Evolutionary conservation across 2,329 filamentous ascomycete genomes (phyloP).

Genomic region (Elsinoe necatrix): DNA sequence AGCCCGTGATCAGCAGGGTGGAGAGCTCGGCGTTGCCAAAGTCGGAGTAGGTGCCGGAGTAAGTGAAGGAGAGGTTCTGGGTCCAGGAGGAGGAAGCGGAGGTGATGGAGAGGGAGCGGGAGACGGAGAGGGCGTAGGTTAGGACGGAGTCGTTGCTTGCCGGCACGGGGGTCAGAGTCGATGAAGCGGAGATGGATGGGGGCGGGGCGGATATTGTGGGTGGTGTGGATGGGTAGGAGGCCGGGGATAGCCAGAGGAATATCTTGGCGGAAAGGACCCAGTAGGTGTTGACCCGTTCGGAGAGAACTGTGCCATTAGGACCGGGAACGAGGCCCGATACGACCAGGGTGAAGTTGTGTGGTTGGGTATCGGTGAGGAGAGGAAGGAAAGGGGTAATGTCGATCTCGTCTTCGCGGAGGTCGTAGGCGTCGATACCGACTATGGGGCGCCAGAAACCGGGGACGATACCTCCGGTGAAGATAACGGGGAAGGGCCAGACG

Average conservation of each 20-base stretch:
- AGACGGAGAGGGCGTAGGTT: constrained; percentile 48
- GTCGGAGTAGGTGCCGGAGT: constrained; percentile 47
- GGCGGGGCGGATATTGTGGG: constrained; percentile 30
- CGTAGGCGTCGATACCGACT: constrained; percentile 70
- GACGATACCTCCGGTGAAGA: constrained; percentile 74
- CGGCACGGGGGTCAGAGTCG: not conserved
- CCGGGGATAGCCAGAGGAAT: constrained; percentile 62
- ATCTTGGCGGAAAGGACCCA: constrained; percentile 75
- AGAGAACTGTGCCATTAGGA: constrained; percentile 42
- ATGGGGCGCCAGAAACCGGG: constrained; percentile 70
- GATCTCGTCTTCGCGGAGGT: constrained; percentile 70
- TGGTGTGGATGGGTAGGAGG: constrained; percentile 38
- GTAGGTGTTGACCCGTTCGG: constrained; percentile 51
- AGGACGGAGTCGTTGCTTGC: constrained; percentile 10
- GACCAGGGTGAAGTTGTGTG: constrained; percentile 60
- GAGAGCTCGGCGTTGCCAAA: constrained; percentile 48
- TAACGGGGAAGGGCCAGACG: constrained; percentile 71
- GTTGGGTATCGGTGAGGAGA: constrained; percentile 54
- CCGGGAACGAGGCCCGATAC: constrained; percentile 58
- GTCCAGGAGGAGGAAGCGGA: constrained; percentile 51
- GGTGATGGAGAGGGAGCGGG: constrained; percentile 47
- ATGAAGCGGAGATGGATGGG: constrained; percentile 28
- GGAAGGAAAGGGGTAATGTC: constrained; percentile 72
- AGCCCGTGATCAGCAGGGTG: constrained; percentile 44
- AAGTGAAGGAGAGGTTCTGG: constrained; percentile 50